phyloP scores from a whole-genome alignment of 371 early-diverging fungal species.

The Mortierella sp. region DNA sequence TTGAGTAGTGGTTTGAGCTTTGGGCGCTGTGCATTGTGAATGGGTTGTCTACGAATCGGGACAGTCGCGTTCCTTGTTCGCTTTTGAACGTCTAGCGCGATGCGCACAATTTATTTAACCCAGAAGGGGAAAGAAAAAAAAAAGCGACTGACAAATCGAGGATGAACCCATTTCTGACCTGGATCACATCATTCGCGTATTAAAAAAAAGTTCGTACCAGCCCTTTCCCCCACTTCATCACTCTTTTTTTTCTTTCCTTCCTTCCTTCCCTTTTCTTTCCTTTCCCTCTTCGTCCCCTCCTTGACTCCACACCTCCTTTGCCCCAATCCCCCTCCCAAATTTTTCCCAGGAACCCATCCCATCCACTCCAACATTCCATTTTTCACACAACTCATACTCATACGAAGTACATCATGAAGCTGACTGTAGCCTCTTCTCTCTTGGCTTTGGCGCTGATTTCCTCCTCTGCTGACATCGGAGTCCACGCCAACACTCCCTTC shows the following conservation, averaged over 20 bases:
- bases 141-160: not conserved
- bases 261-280: not conserved
- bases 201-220: not conserved
- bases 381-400: not conserved
- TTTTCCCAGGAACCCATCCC: not conserved
- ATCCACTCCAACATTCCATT: not conserved
- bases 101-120: not conserved
- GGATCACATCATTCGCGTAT: constrained; percentile 5
- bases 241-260: not conserved
- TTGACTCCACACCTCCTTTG: not conserved
- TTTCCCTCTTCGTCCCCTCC: not conserved
- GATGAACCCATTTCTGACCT: not conserved
- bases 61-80: not conserved
- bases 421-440: not conserved
- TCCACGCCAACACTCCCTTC: constrained; percentile 12
- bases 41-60: not conserved
- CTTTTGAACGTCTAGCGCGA: not conserved
- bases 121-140: not conserved
- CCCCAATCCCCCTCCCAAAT: not conserved
- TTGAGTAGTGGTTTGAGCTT: not conserved
- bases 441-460: constrained; percentile 10
- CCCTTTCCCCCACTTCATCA: not conserved
- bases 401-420: constrained; percentile 20
- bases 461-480: not conserved
- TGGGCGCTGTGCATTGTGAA: not conserved